Percentiles rank a stretch among this genome's conserved stretches.
Evolutionary conservation across 2,329 filamentous ascomycete species (phyloP).

Genomic region (Seiridium cupressi): DNA sequence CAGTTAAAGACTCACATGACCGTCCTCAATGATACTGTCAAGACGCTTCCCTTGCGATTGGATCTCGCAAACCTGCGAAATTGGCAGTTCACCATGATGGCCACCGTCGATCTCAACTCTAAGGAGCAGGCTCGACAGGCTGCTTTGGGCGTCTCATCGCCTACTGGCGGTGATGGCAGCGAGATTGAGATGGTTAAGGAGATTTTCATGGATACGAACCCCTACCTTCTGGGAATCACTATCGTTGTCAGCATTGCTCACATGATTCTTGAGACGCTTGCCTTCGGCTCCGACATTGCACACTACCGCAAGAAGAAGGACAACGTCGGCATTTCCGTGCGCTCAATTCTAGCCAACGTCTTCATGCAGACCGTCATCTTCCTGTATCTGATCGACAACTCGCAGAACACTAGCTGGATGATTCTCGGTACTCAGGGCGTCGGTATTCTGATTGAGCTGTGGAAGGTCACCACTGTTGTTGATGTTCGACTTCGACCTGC

Average conservation of each 20-base stretch:
- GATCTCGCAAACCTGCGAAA: constrained; percentile 76
- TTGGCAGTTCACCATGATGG: constrained; percentile 88
- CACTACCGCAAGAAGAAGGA: constrained; percentile 99
- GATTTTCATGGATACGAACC: constrained; percentile 89
- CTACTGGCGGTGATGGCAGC: constrained; percentile 81
- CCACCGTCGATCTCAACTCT: constrained; percentile 82
- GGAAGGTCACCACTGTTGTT: constrained; percentile 97
- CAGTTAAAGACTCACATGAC: constrained; percentile 90
- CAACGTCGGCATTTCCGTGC: constrained; percentile 92
- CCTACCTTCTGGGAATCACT: constrained; percentile 83
- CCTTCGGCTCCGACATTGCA: constrained; percentile 95
- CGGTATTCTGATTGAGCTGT: constrained; percentile 68
- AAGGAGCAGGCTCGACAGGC: constrained; percentile 80
- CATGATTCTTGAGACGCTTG: constrained; percentile 92
- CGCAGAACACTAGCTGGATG: constrained; percentile 98
- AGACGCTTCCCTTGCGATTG: constrained; percentile 76
- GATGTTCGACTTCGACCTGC: constrained; percentile 78
- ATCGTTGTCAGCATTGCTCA: constrained; percentile 83
- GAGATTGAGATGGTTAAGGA: constrained; percentile 98
- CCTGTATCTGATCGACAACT: constrained; percentile 95
- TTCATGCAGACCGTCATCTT: constrained; percentile 98
- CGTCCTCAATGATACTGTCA: constrained; percentile 85
- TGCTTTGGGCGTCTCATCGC: constrained; percentile 67
- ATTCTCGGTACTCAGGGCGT: constrained; percentile 91
- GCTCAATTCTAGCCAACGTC: constrained; percentile 93